Evolutionary conservation across 345 rosid genomes (phyloP).

Genomic region (Durio zibethinus): DNA sequence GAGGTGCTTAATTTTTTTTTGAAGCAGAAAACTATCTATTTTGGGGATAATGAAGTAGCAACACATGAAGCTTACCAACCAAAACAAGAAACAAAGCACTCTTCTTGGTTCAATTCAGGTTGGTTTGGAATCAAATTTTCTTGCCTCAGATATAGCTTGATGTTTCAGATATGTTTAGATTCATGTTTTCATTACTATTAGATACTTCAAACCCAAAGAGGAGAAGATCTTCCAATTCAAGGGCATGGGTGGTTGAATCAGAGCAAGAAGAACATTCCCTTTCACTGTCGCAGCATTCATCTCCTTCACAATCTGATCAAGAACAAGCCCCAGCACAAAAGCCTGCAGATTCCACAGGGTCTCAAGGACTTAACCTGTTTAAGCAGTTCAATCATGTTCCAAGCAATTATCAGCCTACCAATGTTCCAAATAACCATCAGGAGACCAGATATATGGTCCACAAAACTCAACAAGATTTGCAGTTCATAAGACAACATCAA

Average conservation of each 20-base stretch:
- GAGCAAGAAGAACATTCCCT: conserved; percentile 74
- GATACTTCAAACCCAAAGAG: conserved; percentile 40
- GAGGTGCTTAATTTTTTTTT: conserved; percentile 2
- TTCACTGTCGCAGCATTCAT: conserved; percentile 61
- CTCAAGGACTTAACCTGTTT: conserved; percentile 40
- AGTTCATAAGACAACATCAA: conserved; percentile 21
- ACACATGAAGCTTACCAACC: conserved; percentile 21
- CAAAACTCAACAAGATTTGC: conserved; percentile 22
- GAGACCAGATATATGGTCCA: conserved; percentile 23
- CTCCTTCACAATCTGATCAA: conserved; percentile 71
- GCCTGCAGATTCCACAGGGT: conserved; percentile 21
- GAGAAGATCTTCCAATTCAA: conserved; percentile 31
- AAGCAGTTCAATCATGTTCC: conserved; percentile 34
- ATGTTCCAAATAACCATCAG: conserved; percentile 21
- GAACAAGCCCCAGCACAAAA: conserved; percentile 44
- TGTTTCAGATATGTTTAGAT: background rate
- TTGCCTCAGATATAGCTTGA: background rate
- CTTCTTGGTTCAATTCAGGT: conserved; percentile 40
- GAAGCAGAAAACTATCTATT: conserved; percentile 27
- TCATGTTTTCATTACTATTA: conserved; percentile 13
- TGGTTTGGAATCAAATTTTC: background rate
- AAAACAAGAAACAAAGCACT: conserved; percentile 30
- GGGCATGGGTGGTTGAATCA: conserved; percentile 44
- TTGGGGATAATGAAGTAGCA: conserved; percentile 11
- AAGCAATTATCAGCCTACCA: conserved; percentile 24